phyloP scores from a whole-genome alignment of 2,329 filamentous ascomycete species.

The Thermochaetoides dissita region DNA sequence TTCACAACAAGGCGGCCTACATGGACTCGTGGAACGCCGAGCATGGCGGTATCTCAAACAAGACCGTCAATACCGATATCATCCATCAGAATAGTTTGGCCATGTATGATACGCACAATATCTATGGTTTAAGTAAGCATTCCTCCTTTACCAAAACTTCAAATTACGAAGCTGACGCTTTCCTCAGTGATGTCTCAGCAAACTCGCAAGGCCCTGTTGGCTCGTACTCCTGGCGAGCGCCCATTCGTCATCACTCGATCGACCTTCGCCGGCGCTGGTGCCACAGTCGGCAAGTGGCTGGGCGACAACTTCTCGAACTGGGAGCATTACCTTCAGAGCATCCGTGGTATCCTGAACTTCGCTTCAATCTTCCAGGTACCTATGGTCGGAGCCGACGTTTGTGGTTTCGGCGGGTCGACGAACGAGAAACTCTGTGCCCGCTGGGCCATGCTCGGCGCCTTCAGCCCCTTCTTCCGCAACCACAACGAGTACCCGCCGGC shows the following conservation, averaged over 20 bases:
- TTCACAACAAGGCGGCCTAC: slow-evolving; percentile 46
- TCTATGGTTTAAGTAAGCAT: slow-evolving; percentile 61
- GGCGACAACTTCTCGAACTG: slow-evolving; percentile 44
- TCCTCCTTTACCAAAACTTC: neutral
- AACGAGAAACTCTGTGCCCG: slow-evolving; percentile 57
- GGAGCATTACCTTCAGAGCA: slow-evolving; percentile 43
- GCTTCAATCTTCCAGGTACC: slow-evolving; percentile 53
- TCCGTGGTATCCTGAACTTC: slow-evolving; percentile 46
- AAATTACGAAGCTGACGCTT: neutral
- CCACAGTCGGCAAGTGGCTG: slow-evolving; percentile 48
- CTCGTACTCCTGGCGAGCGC: slow-evolving; percentile 46
- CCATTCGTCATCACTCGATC: slow-evolving; percentile 63
- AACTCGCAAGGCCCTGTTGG: slow-evolving; percentile 51
- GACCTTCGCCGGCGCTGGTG: slow-evolving; percentile 60
- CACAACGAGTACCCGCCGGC: slow-evolving; percentile 40
- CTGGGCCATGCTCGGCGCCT: slow-evolving; percentile 62
- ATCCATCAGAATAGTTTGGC: slow-evolving; percentile 52
- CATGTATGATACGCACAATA: slow-evolving; percentile 65
- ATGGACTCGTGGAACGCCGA: slow-evolving; percentile 26
- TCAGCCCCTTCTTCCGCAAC: slow-evolving; percentile 63
- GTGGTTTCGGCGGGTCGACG: slow-evolving; percentile 57
- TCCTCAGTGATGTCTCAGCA: slow-evolving; percentile 49
- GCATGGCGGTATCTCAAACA: slow-evolving; percentile 35
- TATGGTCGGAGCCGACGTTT: slow-evolving; percentile 60
- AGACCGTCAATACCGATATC: slow-evolving; percentile 53